Base-by-base conservation (phyloP, 208 protist species). In the Trichomonas gallinae region DNA sequence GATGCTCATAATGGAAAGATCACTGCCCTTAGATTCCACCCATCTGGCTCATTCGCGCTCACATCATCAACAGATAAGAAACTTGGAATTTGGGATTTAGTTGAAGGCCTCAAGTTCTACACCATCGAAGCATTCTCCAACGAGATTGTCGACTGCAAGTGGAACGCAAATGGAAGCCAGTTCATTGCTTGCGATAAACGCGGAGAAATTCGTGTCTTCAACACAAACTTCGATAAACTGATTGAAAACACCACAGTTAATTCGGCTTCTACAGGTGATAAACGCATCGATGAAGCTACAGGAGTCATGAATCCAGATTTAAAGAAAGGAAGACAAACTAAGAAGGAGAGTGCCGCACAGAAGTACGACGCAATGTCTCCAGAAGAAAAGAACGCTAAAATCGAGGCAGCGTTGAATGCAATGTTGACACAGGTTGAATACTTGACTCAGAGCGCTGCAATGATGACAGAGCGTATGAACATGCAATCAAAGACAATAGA, bases 171-270 rank as follows among this genome's bases (percentile, higher is more conserved):
- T 51, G 87, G 87, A 38, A 48, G 40, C 0, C 40, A 42, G 1
- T 93, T 93, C 26, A 13, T 93, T 38, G 45, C 87, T 34, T 93
- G 87, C 15, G 44, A 48, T 15, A 51, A 51, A 38, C 3, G 15
- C 9, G 87, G 87, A 2, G 44, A 48, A 48, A 10, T 93, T 34
- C 17, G n/a, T 6, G 4, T 26, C 45, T 93, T 42, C 17, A 8
- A 48, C n/a, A 93, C 87, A 38, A 93, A 93, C 40, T 93, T 93
- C 44, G 87, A 93, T 51, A 93, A 93, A 15, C 31, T 93, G 9
- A 93, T 93, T 38, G 40, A 93, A 38, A 51, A 93, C 11, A 51
- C 26, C 17, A 42, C 13, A 51, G 38, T 8, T 58, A 48, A 8
- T 36, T 36, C 40, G 11, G 17, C 3, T 17, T 58, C 40, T 26